These are phyloP conservation scores for Gastrodia elata DNA, from an alignment of 106 monocot genomes.

Conservation along the genomic window DNA sequence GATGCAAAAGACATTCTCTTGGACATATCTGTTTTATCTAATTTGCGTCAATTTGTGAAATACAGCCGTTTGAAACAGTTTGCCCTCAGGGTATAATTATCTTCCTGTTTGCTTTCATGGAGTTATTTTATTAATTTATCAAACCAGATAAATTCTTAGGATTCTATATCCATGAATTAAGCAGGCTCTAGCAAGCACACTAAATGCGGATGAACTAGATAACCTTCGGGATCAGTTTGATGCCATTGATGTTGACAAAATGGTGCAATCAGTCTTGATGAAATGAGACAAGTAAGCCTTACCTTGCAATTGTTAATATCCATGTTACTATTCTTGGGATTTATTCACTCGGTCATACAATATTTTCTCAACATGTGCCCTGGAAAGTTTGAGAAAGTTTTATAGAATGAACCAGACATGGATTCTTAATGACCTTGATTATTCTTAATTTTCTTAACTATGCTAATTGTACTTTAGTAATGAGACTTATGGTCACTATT, in stretches of 20 bases:
- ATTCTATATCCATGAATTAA: constrained; percentile 4
- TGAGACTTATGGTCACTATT: too few species aligned
- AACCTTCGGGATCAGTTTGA: constrained; percentile 87
- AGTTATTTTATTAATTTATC: neutral
- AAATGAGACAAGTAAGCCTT: constrained; percentile 82
- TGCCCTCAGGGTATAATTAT: constrained; percentile 65
- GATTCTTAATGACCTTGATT: too few species aligned
- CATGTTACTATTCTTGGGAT: neutral
- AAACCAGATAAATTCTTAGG: constrained; percentile 3
- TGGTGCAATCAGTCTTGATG: constrained; percentile 91
- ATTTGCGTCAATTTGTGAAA: constrained; percentile 91
- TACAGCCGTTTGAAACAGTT: constrained; percentile 92
- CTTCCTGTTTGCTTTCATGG: neutral
- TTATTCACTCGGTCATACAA: neutral
- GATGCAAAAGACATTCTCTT: constrained; percentile 81
- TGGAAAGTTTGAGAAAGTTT: neutral
- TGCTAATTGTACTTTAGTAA: too few species aligned
- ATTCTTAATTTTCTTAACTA: too few species aligned
- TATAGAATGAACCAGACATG: too few species aligned
- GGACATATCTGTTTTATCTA: constrained; percentile 89
- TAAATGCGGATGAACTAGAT: constrained; percentile 70
- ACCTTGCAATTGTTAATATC: too few species aligned
- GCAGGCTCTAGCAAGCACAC: constrained; percentile 92
- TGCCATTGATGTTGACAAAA: constrained; percentile 97
- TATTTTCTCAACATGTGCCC: neutral